Evolutionary conservation across 2,329 filamentous ascomycete species (phyloP), one percentile per base, ranked within the genome.

Genomic region (Apiospora arundinis): DNA sequence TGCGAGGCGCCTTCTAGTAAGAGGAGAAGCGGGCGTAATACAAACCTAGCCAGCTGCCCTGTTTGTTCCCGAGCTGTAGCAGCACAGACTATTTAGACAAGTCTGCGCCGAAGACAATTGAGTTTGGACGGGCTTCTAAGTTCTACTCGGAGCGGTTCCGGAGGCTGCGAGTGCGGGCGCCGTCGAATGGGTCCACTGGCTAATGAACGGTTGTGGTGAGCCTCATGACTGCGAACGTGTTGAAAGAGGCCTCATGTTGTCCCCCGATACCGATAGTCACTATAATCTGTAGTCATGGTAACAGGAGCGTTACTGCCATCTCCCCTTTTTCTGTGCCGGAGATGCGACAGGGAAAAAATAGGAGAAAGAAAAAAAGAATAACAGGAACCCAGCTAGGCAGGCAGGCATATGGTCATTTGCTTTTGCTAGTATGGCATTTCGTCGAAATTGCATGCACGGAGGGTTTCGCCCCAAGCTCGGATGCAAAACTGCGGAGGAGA

Each of bases 1-100:
- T 40, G n/a, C n/a, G n/a, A n/a, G 56, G 56, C 56, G 32, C 18
- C 21, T 40, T 40, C 7, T 23, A 40, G 32, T 11, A 63, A 7
- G 18, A 63, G 21, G 16, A 63, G 21, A 18, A 37, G 32, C 11
- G 32, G 56, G 32, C 8, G 56, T 40, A 23, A 63, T 40, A 63
- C 28, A 40, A 23, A 63, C 32, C 56, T 40, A 63, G 32, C 56
- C 56, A 63, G 1, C 56, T 63, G 32, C 32, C 28, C 14, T n/a
- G 28, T 40, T 40, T 40, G 56, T 12, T n/a, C 56, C 56, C 56
- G 32, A 40, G 18, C 37, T 32, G 18, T 45, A 45, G 12, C 42
- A 45, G 14, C 16, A n/a, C 56, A 63, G 56, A 63, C 56, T n/a
- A 63, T 63, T 63, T 40, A 23, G 56, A 23, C 56, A 63, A 63